phyloP scores from a whole-genome alignment of 2,329 filamentous ascomycete species.

The Aspergillus sojae region DNA sequence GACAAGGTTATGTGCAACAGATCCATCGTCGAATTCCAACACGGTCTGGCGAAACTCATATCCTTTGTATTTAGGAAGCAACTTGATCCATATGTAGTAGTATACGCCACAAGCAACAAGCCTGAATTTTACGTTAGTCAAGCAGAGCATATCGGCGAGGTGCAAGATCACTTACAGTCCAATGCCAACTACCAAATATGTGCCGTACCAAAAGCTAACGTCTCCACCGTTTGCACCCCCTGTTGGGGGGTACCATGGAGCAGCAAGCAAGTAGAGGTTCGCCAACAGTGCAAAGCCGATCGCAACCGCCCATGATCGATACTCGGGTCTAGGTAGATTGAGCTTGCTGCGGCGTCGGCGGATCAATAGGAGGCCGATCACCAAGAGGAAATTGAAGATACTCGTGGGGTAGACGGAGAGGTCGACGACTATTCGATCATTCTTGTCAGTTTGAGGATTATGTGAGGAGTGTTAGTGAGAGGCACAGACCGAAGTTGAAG shows the following conservation, averaged over 20 bases:
- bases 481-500: constrained; percentile 58
- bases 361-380: constrained; percentile 60
- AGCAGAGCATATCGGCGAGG: neutral
- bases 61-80: constrained; percentile 55
- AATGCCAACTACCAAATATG: constrained; percentile 67
- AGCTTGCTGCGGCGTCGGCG: constrained; percentile 57
- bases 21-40: constrained; percentile 53
- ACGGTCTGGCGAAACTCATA: constrained; percentile 62
- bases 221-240: constrained; percentile 63
- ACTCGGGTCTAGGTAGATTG: constrained; percentile 53
- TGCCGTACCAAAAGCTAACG: constrained; percentile 74
- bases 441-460: neutral
- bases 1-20: constrained; percentile 54
- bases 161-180: constrained; percentile 56
- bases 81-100: constrained; percentile 61
- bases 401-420: constrained; percentile 61
- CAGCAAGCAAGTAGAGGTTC: constrained; percentile 65
- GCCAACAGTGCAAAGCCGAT: constrained; percentile 63
- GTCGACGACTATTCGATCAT: constrained; percentile 54
- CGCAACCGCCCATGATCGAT: constrained; percentile 61
- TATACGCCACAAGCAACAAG: constrained; percentile 59
- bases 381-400: constrained; percentile 61
- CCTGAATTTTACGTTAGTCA: constrained; percentile 32
- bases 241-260: constrained; percentile 72
- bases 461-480: neutral